Evolutionary conservation across 169 alveolate species (phyloP).

Genomic region (Plasmodium fragile): DNA sequence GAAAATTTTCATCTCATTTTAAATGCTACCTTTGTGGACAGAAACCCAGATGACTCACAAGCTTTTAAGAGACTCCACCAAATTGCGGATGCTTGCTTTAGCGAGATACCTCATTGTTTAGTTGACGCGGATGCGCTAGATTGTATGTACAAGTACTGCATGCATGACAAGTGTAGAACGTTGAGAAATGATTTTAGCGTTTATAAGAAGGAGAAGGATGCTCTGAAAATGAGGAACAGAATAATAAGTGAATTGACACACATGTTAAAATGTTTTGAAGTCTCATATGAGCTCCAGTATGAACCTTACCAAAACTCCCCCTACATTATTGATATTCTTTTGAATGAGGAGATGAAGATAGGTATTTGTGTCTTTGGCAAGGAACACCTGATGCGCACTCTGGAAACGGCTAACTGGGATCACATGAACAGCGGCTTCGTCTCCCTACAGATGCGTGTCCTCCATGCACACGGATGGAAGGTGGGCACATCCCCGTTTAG

Average conservation of each 20-base stretch:
- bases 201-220: constrained; percentile 66
- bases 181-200: constrained; percentile 53
- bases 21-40: constrained; percentile 24
- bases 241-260: constrained; percentile 24
- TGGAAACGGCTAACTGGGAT: constrained; percentile 37
- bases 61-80: constrained; percentile 62
- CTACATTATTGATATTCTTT: constrained; percentile 29
- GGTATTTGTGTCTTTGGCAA: constrained; percentile 58
- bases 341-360: constrained; percentile 21
- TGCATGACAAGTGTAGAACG: constrained; percentile 46
- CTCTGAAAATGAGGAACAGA: constrained; percentile 43
- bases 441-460: constrained; percentile 43
- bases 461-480: constrained; percentile 52
- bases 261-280: constrained; percentile 1
- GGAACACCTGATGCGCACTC: constrained; percentile 56
- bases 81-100: constrained; percentile 58
- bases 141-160: constrained; percentile 33
- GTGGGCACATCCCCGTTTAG: neutral
- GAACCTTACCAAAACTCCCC: constrained; percentile 62
- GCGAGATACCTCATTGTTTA: constrained; percentile 34
- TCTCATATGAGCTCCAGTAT: constrained; percentile 20
- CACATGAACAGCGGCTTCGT: constrained; percentile 51
- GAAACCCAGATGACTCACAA: constrained; percentile 56
- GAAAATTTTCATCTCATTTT: constrained; percentile 27
- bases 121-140: constrained; percentile 6